Evolutionary conservation across 1,284 basidiomycete genomes (phyloP).

Genomic region (Mycosarcoma mackinlayi): DNA sequence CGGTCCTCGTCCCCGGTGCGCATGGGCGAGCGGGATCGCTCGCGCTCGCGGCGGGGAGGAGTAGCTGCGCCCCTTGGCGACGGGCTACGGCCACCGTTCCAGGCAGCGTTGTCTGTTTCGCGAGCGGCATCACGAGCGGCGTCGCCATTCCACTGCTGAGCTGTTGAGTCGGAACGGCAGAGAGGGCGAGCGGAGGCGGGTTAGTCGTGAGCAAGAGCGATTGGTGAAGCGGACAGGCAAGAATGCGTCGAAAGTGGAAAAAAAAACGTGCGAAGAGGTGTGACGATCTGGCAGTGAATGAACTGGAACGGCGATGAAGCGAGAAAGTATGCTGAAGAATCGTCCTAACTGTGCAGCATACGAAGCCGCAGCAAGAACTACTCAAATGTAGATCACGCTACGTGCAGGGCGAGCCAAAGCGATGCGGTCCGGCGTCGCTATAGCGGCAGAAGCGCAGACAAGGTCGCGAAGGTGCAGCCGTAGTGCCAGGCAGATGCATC

Average conservation of each 20-base stretch:
- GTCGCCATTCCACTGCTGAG: slow-evolving; percentile 55
- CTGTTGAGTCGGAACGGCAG: slow-evolving; percentile 40
- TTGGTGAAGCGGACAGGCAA: neutral
- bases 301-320: too few relatives aligned
- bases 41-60: slow-evolving; percentile 54
- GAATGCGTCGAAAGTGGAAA: neutral
- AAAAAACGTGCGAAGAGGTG: neutral
- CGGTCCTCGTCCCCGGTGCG: slow-evolving; percentile 41
- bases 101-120: slow-evolving; percentile 47
- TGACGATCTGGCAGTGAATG: neutral
- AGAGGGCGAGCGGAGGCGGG: slow-evolving; percentile 25
- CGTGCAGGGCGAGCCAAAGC: too few relatives aligned
- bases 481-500: too few relatives aligned
- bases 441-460: too few relatives aligned
- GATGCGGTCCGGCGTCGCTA: too few relatives aligned
- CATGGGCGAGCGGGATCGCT: slow-evolving; percentile 44
- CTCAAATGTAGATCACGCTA: too few relatives aligned
- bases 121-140: slow-evolving; percentile 54
- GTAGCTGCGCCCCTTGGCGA: slow-evolving; percentile 49
- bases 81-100: slow-evolving; percentile 47
- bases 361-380: too few relatives aligned
- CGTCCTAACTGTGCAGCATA: too few relatives aligned
- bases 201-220: slow-evolving; percentile 22
- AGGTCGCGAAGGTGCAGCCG: too few relatives aligned
- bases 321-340: too few relatives aligned